Percentiles rank a stretch among this genome's conserved stretches.
Evolutionary conservation across 441 rosid species (phyloP).

Genomic region (Corymbia calophylla): DNA sequence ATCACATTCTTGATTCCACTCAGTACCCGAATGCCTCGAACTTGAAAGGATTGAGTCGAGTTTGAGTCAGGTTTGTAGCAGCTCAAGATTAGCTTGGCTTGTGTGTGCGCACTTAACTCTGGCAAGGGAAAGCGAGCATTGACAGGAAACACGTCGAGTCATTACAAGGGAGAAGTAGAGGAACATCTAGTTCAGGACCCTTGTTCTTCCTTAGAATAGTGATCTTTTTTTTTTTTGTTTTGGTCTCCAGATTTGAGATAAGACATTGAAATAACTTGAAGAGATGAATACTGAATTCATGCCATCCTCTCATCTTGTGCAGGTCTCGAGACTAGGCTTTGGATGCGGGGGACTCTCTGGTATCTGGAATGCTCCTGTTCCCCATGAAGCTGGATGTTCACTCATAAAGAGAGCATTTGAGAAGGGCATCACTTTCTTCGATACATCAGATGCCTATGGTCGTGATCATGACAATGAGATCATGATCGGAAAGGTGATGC

Average conservation of each 20-base stretch:
- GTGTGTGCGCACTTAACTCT: not conserved
- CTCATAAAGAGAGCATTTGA: constrained; percentile 22
- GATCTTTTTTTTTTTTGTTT: not conserved
- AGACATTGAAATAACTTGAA: not conserved
- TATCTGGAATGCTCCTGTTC: constrained; percentile 18
- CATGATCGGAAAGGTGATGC: constrained; percentile 32
- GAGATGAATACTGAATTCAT: not conserved
- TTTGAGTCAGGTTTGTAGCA: not conserved
- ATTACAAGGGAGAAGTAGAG: not conserved
- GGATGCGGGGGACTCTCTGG: constrained; percentile 46
- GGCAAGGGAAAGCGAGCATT: not conserved
- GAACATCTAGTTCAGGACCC: not conserved
- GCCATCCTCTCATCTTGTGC: not conserved
- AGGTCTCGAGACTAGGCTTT: constrained; percentile 42
- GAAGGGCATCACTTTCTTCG: constrained; percentile 39
- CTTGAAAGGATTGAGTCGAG: not conserved
- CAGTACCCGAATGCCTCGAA: not conserved
- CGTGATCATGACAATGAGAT: constrained; percentile 29
- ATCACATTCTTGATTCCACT: not conserved
- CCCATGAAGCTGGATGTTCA: constrained; percentile 38
- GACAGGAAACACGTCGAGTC: not conserved
- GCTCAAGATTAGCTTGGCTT: not conserved
- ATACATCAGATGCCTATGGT: constrained; percentile 29
- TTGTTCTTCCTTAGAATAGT: not conserved
- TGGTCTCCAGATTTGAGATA: not conserved